Conservation (phyloP, 768 basidiomycete species). For the Macrolepiota dolichaula region DNA sequence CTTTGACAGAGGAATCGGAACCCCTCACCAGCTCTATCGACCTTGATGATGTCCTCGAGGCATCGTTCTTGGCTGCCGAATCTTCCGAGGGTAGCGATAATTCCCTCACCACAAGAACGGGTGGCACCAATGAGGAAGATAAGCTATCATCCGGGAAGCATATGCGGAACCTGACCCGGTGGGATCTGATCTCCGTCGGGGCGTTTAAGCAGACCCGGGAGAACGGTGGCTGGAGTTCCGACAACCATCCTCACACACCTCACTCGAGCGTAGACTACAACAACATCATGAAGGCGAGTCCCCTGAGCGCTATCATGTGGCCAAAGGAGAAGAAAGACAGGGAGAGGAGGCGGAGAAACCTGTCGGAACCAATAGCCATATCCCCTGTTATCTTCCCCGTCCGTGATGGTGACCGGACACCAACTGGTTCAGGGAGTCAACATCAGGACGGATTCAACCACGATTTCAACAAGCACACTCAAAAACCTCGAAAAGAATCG, state of each 20-base stretch:
- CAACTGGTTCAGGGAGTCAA: constrained; percentile 31
- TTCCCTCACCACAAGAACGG: neutral
- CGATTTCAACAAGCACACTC: constrained; percentile 32
- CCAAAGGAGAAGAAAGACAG: constrained; percentile 31
- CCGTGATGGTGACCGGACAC: constrained; percentile 55
- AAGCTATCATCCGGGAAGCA: constrained; percentile 33
- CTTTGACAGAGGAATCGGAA: constrained; percentile 30
- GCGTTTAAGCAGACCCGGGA: constrained; percentile 65
- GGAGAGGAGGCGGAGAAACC: constrained; percentile 22
- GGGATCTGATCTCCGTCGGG: constrained; percentile 72
- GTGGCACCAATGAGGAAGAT: constrained; percentile 12
- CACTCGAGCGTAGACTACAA: constrained; percentile 38
- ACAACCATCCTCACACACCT: constrained; percentile 22
- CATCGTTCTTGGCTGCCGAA: constrained; percentile 65
- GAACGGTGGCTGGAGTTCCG: constrained; percentile 32
- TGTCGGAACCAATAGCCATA: constrained; percentile 29
- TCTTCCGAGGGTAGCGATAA: constrained; percentile 20
- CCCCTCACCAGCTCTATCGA: constrained; percentile 47
- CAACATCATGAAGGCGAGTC: constrained; percentile 52
- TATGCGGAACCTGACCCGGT: constrained; percentile 53
- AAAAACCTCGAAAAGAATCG: constrained; percentile 62
- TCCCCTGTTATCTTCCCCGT: constrained; percentile 53
- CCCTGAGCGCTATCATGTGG: constrained; percentile 57
- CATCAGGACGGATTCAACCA: constrained; percentile 19
- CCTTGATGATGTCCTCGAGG: constrained; percentile 75